Percentiles rank a stretch among this genome's conserved stretches.
phyloP scores from a whole-genome alignment of 1,284 basidiomycete species.

The Puccinia polysora region DNA sequence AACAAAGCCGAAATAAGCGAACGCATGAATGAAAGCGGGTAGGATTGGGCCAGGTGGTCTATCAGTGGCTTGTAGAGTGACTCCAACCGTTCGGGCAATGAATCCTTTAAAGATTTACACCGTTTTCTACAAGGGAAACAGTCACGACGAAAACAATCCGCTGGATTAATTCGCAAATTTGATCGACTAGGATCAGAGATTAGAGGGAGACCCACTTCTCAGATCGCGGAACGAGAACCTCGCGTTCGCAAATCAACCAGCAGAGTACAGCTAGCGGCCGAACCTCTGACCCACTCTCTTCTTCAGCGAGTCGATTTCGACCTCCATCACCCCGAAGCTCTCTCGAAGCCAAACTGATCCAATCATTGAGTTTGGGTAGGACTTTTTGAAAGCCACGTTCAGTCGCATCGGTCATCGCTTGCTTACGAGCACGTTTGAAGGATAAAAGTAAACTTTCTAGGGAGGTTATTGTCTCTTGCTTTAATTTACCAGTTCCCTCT shows the following conservation, averaged over 20 bases:
- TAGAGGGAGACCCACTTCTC: conserved; percentile 6
- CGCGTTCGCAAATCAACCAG: background rate
- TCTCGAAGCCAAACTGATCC: background rate
- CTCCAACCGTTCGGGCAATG: conserved; percentile 1
- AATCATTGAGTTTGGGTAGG: background rate
- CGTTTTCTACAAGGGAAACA: conserved; percentile 21
- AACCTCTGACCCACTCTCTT: background rate
- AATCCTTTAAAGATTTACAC: background rate
- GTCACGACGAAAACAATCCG: background rate
- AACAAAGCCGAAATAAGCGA: conserved; percentile 11
- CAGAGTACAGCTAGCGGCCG: conserved; percentile 3
- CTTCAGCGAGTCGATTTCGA: conserved; percentile 9
- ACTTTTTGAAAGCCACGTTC: background rate
- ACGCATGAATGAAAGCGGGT: conserved; percentile 5
- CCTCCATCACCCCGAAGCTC: background rate
- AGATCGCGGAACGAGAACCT: conserved; percentile 13
- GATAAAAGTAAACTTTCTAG: background rate
- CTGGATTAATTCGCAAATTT: no score
- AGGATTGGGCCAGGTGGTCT: conserved; percentile 3
- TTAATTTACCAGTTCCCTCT: background rate
- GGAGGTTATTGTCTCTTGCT: background rate
- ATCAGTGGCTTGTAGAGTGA: conserved; percentile 20
- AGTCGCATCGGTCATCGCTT: background rate
- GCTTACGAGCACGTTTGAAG: conserved; percentile 27
- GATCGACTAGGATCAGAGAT: no score